Percentiles rank a stretch among this genome's conserved stretches.
phyloP scores from a whole-genome alignment of 768 basidiomycete genomes.

The Tulasnella calospora region DNA sequence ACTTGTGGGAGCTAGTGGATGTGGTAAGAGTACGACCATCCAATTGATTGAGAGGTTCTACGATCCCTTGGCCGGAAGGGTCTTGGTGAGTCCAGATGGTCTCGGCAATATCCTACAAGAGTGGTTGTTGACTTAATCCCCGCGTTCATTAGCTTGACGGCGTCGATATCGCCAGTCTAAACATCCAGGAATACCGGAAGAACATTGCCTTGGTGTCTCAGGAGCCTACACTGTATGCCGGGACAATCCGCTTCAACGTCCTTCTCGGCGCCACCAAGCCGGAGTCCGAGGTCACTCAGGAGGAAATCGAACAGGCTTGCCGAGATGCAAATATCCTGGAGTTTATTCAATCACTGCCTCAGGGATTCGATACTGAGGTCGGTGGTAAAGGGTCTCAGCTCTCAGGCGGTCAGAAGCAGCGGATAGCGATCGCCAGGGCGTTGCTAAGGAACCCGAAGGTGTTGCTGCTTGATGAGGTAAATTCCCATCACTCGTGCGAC shows the following conservation, averaged over 20 bases:
- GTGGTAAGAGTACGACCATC: conserved; percentile 32
- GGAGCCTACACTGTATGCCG: conserved; percentile 83
- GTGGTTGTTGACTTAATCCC: not conserved
- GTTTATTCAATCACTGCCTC: conserved; percentile 79
- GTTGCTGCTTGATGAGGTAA: conserved; percentile 71
- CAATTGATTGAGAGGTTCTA: conserved; percentile 34
- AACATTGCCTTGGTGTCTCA: conserved; percentile 88
- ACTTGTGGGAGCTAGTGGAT: conserved; percentile 32
- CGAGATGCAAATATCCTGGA: conserved; percentile 88
- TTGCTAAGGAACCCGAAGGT: conserved; percentile 86
- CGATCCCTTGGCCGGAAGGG: conserved; percentile 31
- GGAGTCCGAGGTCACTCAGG: conserved; percentile 69
- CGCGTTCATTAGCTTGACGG: conserved; percentile 54
- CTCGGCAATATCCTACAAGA: not conserved
- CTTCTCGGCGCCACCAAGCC: conserved; percentile 79
- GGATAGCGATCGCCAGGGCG: conserved; percentile 84
- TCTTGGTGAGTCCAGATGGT: conserved; percentile 22
- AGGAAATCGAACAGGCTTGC: conserved; percentile 81
- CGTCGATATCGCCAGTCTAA: conserved; percentile 66
- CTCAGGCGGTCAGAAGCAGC: conserved; percentile 82
- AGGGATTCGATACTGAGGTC: conserved; percentile 87
- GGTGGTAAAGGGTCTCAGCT: conserved; percentile 87
- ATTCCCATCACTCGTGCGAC: not conserved
- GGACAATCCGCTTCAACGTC: conserved; percentile 86
- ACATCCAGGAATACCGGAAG: conserved; percentile 82